phyloP scores from a whole-genome alignment of 805 yeast genomes.

The Clavispora phyllophila region DNA sequence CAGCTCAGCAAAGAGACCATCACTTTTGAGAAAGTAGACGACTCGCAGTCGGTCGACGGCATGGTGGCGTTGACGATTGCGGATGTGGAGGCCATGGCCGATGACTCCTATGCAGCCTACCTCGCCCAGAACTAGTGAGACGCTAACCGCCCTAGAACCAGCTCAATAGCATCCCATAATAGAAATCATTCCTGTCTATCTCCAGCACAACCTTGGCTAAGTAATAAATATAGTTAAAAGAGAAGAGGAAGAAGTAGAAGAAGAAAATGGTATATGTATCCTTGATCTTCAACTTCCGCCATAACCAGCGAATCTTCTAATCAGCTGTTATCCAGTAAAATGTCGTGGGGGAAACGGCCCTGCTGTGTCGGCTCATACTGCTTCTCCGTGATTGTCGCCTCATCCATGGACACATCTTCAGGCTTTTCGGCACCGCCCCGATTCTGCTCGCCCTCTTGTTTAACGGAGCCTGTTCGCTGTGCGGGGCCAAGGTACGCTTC shows the following conservation, averaged over 20 bases:
- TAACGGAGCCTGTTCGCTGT: not conserved
- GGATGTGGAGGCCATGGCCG: constrained; percentile 16
- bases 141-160: too few species aligned
- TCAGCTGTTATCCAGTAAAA: constrained; percentile 2
- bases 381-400: constrained; percentile 7
- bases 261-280: too few species aligned
- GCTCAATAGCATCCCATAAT: too few species aligned
- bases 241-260: too few species aligned
- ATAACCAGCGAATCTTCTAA: too few species aligned
- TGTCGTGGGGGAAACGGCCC: constrained; percentile 27
- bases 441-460: not conserved
- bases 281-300: too few species aligned
- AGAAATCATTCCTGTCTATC: too few species aligned
- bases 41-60: constrained; percentile 15
- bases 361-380: constrained; percentile 3
- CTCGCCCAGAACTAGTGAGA: not conserved
- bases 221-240: too few species aligned
- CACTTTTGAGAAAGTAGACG: constrained; percentile 49
- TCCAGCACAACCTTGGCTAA: too few species aligned
- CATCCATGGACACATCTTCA: constrained; percentile 15
- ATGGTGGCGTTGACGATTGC: constrained; percentile 15
- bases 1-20: constrained; percentile 41
- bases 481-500: not conserved
- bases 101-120: constrained; percentile 8
- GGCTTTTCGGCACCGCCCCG: constrained; percentile 3